Base-by-base conservation (phyloP, 2,329 filamentous ascomycete species). In the Fusarium cyanostomum region DNA sequence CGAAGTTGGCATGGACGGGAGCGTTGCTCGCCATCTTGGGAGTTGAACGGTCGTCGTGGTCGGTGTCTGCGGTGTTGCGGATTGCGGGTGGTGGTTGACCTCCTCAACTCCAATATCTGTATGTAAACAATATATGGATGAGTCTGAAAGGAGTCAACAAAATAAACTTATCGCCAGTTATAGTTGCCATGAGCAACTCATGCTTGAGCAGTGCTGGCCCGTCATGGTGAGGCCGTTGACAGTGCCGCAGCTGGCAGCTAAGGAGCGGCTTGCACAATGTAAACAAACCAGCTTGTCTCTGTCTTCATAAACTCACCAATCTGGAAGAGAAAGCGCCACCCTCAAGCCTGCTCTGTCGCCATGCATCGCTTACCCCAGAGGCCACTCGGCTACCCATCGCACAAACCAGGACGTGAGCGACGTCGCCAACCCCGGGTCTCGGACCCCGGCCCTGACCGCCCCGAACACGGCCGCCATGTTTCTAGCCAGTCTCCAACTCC, bases 101-200 rank as follows among this genome's bases (percentile, higher is more conserved):
- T 21, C 21, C 4, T 21, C 21, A 21, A 21, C 21, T 21, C 21
- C 21, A 4, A 21, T 21, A 6, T 21, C 21, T 21, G 21, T 21
- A 21, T 21, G 21, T 21, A 21, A 21, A 21, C 21, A 21, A 21
- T 6, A 21, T 21, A 6, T 4, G 21, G 6, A 6, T 21, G 21
- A 21, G 21, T 21, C 21, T 21, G 21, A 43, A 43, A 30, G 2
- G 12, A 21, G 21, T 21, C 21, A 21, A 21, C 21, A 21, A 21
- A 41, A 41, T 11, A 31, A 39, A 6, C 3, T 10, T 15, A 13
- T 7, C 31, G 27, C 41, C 9, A 24, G 7, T 16, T 13, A 16
- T 15, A 41, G 46, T 51, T 51, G 35, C 46, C 18, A 51, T 31
- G 46, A 51, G 46, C 46, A 51, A 51, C 46, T 51, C 46, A 41